Base-by-base conservation (phyloP, 1,139 yeast species). In the Blastobotrys ciferrii region DNA sequence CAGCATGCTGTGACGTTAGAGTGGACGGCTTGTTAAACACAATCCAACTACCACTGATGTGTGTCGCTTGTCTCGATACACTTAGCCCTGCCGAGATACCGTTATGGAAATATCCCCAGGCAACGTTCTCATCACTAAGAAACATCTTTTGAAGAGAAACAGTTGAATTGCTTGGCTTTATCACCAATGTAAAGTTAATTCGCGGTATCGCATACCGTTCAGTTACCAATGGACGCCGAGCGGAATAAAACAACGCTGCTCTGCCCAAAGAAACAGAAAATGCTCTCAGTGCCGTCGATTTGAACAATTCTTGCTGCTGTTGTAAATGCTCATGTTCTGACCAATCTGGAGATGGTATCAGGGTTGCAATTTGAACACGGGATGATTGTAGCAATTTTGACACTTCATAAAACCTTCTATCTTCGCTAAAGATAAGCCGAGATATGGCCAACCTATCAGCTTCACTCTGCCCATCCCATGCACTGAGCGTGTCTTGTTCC, bases 71-170 rank as follows among this genome's bases (percentile, higher is more conserved):
- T 51, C 75, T 76, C 2, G 91, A 81, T 4, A 91, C 81, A 48
- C 87, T 82, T 46, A 94, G 68, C 0, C 97, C 98, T 0, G 94
- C 78, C 2, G 96, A 82, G 0, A 83, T 95, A 11, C 99, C 99
- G 59, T 87, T 87, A 59, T 92, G 97, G 63, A 92, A 94, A 53
- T 81, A 79, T 0, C 96, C 96, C 97, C 97, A 91, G 42, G 82
- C 81, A 19, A 78, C 63, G 3, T 76, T 68, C 14, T 72, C 76
- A 3, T 74, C 71, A 13, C 79, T 74, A 7, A 87, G 64, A 0
- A 77, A 62, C 1, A 78, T 81, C 50, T 76, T 79, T 2, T 83
- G 82, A 2, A 82, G 67, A 0, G 82, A 73, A 1, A 87, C 78
- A 23, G 82, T 85, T 2, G 81, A 75, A 68, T 82, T 81, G 39